Conservation (phyloP, 169 alveolate species). For the Plasmodium malariae region DNA sequence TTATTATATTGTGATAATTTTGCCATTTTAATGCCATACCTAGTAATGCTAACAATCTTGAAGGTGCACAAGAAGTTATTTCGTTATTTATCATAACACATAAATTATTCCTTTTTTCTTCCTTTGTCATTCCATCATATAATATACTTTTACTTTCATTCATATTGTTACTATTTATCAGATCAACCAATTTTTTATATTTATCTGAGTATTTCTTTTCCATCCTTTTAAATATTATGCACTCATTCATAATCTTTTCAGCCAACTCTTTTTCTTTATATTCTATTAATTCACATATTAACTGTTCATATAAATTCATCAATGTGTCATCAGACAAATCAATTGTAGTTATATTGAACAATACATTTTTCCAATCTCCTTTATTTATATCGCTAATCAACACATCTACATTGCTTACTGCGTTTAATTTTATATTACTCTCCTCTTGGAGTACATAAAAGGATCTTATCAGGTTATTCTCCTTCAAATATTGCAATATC, state of each 20-base stretch:
- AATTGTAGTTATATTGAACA: slow-evolving; percentile 82
- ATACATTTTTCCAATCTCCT: slow-evolving; percentile 87
- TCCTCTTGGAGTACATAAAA: slow-evolving; percentile 86
- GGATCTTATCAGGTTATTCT: slow-evolving; percentile 80
- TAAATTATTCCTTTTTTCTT: slow-evolving; percentile 67
- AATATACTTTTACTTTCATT: slow-evolving; percentile 28
- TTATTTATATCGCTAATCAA: slow-evolving; percentile 82
- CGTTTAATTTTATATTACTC: slow-evolving; percentile 81
- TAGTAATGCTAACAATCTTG: slow-evolving; percentile 81
- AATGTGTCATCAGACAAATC: slow-evolving; percentile 82
- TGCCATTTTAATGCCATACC: slow-evolving; percentile 91
- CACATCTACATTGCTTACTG: slow-evolving; percentile 82
- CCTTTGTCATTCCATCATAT: slow-evolving; percentile 71
- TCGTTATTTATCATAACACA: slow-evolving; percentile 76
- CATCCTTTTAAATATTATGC: slow-evolving; percentile 72
- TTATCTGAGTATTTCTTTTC: slow-evolving; percentile 51
- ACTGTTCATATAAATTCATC: slow-evolving; percentile 83
- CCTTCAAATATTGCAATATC: slow-evolving; percentile 85
- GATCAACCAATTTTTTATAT: slow-evolving; percentile 38
- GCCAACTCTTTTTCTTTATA: slow-evolving; percentile 82
- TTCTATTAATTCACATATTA: slow-evolving; percentile 84
- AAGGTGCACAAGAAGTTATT: slow-evolving; percentile 84
- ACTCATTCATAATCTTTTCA: slow-evolving; percentile 67
- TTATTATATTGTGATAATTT: slow-evolving; percentile 81
- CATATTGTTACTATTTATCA: slow-evolving; percentile 18